These are phyloP conservation scores for Claviceps sp. DNA, from an alignment of 2,329 filamentous ascomycete genomes.

Conservation along the genomic window DNA sequence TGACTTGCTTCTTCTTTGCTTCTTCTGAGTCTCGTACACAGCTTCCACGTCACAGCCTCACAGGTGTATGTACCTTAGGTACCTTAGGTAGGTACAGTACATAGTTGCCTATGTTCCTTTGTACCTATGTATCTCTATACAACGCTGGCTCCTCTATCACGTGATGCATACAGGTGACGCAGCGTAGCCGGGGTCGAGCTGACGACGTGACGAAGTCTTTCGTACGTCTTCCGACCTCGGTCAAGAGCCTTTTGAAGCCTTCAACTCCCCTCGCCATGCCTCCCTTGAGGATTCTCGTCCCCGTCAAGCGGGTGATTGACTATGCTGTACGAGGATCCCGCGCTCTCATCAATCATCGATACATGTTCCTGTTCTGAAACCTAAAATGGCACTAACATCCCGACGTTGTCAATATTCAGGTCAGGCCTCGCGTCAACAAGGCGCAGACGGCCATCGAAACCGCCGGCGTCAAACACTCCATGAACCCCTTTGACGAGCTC, in stretches of 20 bases:
- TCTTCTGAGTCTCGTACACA: no score
- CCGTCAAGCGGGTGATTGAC: constrained; percentile 76
- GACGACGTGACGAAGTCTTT: constrained; percentile 7
- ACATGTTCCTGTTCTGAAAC: no score
- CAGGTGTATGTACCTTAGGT: no score
- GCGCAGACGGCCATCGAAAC: constrained; percentile 80
- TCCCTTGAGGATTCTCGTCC: constrained; percentile 61
- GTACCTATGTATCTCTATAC: no score
- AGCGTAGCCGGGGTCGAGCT: constrained; percentile 24
- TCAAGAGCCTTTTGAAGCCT: constrained; percentile 2
- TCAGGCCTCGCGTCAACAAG: constrained; percentile 58
- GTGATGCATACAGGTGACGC: constrained; percentile 26
- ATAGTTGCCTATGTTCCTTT: no score
- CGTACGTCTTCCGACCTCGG: not conserved
- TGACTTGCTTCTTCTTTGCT: no score
- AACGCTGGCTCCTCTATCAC: constrained; percentile 13
- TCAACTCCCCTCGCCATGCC: constrained; percentile 32
- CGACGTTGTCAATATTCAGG: constrained; percentile 23
- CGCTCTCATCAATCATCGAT: not conserved
- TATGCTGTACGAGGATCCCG: constrained; percentile 49
- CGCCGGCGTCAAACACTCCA: constrained; percentile 85
- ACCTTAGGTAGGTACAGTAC: no score
- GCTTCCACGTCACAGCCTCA: no score
- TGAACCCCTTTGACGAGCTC: constrained; percentile 99
- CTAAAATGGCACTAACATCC: not conserved